Evolutionary conservation across 78 protist genomes (phyloP), one percentile per base, ranked within the genome.

Genomic region (Monocercomonoides exilis): DNA sequence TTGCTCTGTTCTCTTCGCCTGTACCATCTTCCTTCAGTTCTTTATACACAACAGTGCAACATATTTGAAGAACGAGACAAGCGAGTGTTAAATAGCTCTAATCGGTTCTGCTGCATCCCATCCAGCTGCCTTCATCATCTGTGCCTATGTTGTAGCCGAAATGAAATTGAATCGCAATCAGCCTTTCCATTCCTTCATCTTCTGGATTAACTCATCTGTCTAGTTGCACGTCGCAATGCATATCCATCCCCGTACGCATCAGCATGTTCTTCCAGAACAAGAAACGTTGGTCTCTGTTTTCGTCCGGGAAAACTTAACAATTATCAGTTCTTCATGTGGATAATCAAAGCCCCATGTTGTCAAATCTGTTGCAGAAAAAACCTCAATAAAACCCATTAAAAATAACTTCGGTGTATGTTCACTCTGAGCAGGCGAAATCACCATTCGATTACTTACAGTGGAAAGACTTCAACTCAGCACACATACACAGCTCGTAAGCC

Each of bases 261-360:
- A 80, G 36, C 89, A 88, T 1, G 91, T 89, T 29, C 91, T 79
- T 44, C 91, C 91, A 32, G 89, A 77, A 41, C 91, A 86, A 46
- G 85, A 89, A 36, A 89, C 86, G 88, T 81, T 85, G 1, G 87
- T 89, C 38, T 89, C 88, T 6, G 3, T 6, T 29, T 81, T 77
- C 3, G 11, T 54, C 38, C 38, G 70, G 70, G 70, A 11, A 21
- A 32, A 21, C 38, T 21, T 32, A 21, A 54, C 38, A 21, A 54
- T 21, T 11, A 54, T 54, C 70, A 54, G 70, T 11, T 54, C 70
- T 11, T 32, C 70, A 11, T 21, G 70, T 11, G 70, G 70, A 21
- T 32, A 32, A 21, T 54, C 70, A 11, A 54, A 21, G 38, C 70
- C 70, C 38, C 70, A 21, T 11, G 70, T 32, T 11, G 70, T 21